Evolutionary conservation across 2,329 filamentous ascomycete genomes (phyloP).

Genomic region (Monosporascus sp.): DNA sequence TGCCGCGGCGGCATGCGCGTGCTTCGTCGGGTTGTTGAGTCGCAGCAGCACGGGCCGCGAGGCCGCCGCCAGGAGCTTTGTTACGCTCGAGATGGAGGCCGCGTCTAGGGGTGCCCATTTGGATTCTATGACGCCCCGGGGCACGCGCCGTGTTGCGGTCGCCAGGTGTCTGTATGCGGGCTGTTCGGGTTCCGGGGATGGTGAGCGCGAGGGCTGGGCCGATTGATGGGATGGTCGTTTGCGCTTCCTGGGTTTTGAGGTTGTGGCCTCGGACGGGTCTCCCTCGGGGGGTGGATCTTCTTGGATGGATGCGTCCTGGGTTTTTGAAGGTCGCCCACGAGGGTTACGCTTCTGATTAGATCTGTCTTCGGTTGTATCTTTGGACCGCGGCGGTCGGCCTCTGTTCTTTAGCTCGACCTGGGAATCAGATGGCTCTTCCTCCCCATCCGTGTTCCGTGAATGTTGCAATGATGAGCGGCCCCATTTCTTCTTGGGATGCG

Average conservation of each 20-base stretch:
- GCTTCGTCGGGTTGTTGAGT: constrained; percentile 43
- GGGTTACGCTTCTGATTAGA: constrained; percentile 10
- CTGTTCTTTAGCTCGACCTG: constrained; percentile 13
- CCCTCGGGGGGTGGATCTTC: constrained; percentile 1
- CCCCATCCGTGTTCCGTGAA: neutral
- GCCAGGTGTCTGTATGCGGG: constrained; percentile 46
- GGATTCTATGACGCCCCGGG: constrained; percentile 60
- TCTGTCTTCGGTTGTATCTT: constrained; percentile 6
- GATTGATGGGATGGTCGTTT: constrained; percentile 10
- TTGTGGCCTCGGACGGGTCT: neutral
- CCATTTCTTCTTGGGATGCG: neutral
- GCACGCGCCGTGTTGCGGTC: constrained; percentile 47
- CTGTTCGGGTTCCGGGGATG: constrained; percentile 19
- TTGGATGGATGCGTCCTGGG: constrained; percentile 6
- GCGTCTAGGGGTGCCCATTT: constrained; percentile 60
- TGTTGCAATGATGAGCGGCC: neutral
- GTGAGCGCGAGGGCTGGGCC: constrained; percentile 16
- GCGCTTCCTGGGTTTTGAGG: constrained; percentile 2
- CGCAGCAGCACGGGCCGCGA: constrained; percentile 59
- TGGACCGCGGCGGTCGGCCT: constrained; percentile 12
- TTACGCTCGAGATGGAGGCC: constrained; percentile 51
- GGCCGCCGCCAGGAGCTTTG: constrained; percentile 51
- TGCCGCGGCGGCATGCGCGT: constrained; percentile 50
- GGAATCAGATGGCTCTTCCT: constrained; percentile 4
- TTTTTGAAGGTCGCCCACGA: constrained; percentile 7